phyloP scores from a whole-genome alignment of 2,329 filamentous ascomycete species.

The Xylaria hypoxylon region DNA sequence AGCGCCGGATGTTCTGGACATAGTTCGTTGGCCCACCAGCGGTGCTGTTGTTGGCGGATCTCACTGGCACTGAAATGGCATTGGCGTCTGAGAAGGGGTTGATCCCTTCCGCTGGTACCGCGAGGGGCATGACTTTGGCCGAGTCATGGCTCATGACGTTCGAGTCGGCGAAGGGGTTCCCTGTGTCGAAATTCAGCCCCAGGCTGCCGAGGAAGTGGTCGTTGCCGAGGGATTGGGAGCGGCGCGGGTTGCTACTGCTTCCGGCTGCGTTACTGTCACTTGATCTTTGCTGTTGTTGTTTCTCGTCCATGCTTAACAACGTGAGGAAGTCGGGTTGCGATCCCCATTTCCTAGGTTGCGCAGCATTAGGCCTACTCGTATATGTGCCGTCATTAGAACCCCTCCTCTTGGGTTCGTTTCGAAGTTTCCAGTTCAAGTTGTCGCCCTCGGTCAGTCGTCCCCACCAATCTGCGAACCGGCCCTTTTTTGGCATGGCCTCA shows the following conservation, averaged over 20 bases:
- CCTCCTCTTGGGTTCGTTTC: constrained; percentile 47
- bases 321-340: constrained; percentile 59
- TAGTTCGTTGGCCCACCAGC: constrained; percentile 55
- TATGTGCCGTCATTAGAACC: constrained; percentile 46
- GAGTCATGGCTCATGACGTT: constrained; percentile 56
- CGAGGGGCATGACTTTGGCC: constrained; percentile 54
- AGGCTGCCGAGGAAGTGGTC: constrained; percentile 58
- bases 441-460: constrained; percentile 56
- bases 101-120: constrained; percentile 47
- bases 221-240: constrained; percentile 51
- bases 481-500: constrained; percentile 50
- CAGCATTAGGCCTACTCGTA: constrained; percentile 45
- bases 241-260: constrained; percentile 42
- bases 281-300: constrained; percentile 50
- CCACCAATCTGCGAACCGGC: constrained; percentile 60
- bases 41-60: constrained; percentile 36
- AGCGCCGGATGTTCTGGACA: constrained; percentile 60
- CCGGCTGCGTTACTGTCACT: constrained; percentile 43
- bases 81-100: constrained; percentile 65
- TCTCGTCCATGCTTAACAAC: constrained; percentile 57
- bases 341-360: constrained; percentile 37
- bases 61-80: constrained; percentile 52
- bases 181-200: constrained; percentile 53
- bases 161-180: constrained; percentile 62
- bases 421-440: constrained; percentile 54